Conservation (phyloP, 352 stramenopile genomes). For the Phytophthora multivora region DNA sequence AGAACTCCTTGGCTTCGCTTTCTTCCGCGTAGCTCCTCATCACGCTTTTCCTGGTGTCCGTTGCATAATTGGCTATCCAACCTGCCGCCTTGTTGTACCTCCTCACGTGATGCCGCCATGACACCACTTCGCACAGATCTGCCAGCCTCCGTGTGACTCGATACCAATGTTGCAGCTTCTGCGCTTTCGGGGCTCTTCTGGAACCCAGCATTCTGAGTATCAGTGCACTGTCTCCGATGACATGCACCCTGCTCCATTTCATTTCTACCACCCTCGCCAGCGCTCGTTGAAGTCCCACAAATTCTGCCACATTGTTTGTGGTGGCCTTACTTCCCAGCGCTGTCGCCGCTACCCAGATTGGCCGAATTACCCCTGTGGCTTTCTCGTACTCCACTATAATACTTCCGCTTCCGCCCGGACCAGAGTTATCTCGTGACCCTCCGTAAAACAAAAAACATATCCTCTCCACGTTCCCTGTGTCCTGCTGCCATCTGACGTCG, state of each 20-base stretch:
- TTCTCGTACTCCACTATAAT: neutral
- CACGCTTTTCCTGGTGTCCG: neutral
- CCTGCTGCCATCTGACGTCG: no score
- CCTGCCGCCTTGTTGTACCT: neutral
- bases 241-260: neutral
- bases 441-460: neutral
- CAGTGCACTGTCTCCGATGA: neutral
- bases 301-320: neutral
- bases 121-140: neutral
- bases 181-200: neutral
- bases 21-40: neutral
- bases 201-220: neutral
- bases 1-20: no score
- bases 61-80: neutral
- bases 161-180: neutral
- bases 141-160: neutral
- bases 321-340: neutral
- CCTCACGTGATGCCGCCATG: neutral
- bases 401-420: slow-evolving; percentile 1
- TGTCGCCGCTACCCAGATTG: neutral
- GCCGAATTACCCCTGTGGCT: neutral
- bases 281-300: neutral
- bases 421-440: neutral
- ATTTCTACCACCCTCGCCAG: neutral
- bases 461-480: no score